Base-by-base conservation (phyloP, 164 flowering plant species). In the Platanus orientalis region DNA sequence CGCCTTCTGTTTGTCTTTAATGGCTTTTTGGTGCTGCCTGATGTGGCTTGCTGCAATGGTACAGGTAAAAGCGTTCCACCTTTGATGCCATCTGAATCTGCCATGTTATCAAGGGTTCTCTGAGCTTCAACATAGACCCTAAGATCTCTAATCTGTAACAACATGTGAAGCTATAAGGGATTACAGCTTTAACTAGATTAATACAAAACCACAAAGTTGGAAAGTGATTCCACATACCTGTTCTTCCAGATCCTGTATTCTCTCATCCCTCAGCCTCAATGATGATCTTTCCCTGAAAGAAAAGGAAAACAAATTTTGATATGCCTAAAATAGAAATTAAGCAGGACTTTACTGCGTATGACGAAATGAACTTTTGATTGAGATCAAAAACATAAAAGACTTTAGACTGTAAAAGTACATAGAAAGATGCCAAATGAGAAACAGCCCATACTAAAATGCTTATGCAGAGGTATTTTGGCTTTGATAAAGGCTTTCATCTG, bases 61-160 rank as follows among this genome's bases (percentile, higher is more conserved):
- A 86, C 81, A 6, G 93, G 93, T 51, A 94, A 69, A 30, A 94
- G 48, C 0, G 90, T 86, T 51, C 95, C 98, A 57, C 81, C 95
- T 76, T 54, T 82, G 30, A 89, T 73, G 65, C 73, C 82, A 64
- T 87, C 84, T 17, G 84, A 64, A 68, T 79, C 87, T n/a, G 77
- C 51, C 81, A 81, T 76, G 59, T 70, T 76, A 21, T 72, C 69
- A 6, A 90, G 67, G 32, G 87, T 82, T 75, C 71, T 87, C 62
- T 85, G 97, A 52, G 97, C 90, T 79, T 85, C 85, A 28, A 89
- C 59, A 64, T 82, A 90, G 39, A 94, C 77, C 12, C 71, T 83
- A 30, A 91, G 75, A 74, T 94, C 97, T 62, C 97, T 79, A 28
- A 91, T 83, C 98, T 90, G 91, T 6, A 29, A 21, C 36, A 45